phyloP scores from a whole-genome alignment of 2,329 filamentous ascomycete genomes.

The Lachnellula willkommii region DNA sequence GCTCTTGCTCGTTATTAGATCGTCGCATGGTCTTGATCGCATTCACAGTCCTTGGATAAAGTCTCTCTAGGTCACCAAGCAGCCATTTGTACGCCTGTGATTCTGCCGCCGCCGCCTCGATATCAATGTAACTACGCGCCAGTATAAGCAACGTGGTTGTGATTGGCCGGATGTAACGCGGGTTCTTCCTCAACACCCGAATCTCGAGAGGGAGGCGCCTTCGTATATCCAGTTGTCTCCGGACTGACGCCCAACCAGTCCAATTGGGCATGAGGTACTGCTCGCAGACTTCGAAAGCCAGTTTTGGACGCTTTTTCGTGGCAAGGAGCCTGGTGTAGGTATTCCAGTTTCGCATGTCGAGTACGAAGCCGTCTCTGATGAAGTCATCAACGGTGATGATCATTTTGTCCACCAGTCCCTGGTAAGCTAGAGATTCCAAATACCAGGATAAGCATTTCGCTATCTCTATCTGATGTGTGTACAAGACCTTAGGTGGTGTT shows the following conservation, averaged over 20 bases:
- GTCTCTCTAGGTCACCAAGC: slow-evolving; percentile 23
- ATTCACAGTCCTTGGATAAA: slow-evolving; percentile 27
- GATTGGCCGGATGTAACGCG: slow-evolving; percentile 26
- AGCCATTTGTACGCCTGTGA: slow-evolving; percentile 18
- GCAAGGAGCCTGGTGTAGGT: slow-evolving; percentile 65
- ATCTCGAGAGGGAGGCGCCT: slow-evolving; percentile 25
- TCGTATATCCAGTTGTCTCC: slow-evolving; percentile 19
- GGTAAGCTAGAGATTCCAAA: slow-evolving; percentile 45
- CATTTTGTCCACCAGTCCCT: slow-evolving; percentile 48
- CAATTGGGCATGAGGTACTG: slow-evolving; percentile 71
- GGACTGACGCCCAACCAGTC: slow-evolving; percentile 58
- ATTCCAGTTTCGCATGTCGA: slow-evolving; percentile 80
- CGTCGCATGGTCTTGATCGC: slow-evolving; percentile 29
- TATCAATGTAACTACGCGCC: slow-evolving; percentile 23
- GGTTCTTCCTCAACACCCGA: slow-evolving; percentile 19
- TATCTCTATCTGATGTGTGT: slow-evolving; percentile 37
- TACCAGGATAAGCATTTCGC: slow-evolving; percentile 40
- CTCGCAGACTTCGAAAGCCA: slow-evolving; percentile 74
- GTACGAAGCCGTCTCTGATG: slow-evolving; percentile 58
- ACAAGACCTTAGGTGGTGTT: slow-evolving; percentile 6
- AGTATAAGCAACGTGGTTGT: slow-evolving; percentile 28
- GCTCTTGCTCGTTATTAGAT: slow-evolving; percentile 23
- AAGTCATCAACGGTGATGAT: slow-evolving; percentile 46
- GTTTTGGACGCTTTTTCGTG: slow-evolving; percentile 49
- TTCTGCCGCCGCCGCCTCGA: slow-evolving; percentile 26